Evolutionary conservation across 768 basidiomycete species (phyloP).

Genomic region (Tulasnella sp.): DNA sequence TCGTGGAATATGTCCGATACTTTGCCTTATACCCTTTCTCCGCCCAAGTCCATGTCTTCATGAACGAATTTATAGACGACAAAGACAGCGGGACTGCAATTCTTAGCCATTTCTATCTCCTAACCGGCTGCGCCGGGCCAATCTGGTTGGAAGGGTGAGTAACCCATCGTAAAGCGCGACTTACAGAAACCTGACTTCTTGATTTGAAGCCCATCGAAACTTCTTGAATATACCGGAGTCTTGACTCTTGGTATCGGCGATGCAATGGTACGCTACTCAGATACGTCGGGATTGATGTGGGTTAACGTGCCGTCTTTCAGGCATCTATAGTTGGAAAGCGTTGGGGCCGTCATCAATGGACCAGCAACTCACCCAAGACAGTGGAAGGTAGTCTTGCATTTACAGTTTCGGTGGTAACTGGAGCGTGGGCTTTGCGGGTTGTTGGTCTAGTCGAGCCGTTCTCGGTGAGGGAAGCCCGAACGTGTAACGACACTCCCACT

Average conservation of each 20-base stretch:
- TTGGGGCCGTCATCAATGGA: conserved; percentile 76
- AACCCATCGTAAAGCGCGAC: background rate
- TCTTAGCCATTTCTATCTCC: conserved; percentile 91
- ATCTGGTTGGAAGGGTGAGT: conserved; percentile 92
- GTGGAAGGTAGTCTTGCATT: conserved; percentile 87
- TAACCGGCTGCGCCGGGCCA: conserved; percentile 90
- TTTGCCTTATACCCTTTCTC: conserved; percentile 98
- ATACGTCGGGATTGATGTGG: background rate
- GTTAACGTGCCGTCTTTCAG: conserved; percentile 34
- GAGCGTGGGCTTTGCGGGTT: conserved; percentile 62
- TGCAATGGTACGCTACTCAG: conserved; percentile 57
- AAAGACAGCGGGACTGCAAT: conserved; percentile 95
- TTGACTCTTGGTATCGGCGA: conserved; percentile 88
- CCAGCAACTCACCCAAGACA: conserved; percentile 74
- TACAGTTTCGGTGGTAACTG: conserved; percentile 55
- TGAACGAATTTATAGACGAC: conserved; percentile 94
- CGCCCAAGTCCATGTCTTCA: conserved; percentile 85
- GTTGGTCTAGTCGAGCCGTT: conserved; percentile 64
- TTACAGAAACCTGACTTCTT: background rate
- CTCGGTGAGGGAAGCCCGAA: conserved; percentile 47
- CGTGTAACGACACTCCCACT: background rate
- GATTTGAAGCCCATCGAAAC: conserved; percentile 37
- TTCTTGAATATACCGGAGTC: conserved; percentile 74
- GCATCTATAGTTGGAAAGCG: conserved; percentile 90
- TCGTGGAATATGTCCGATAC: conserved; percentile 95